Conservation (phyloP, 768 basidiomycete genomes). For the Lanmaoa pseudosensibilis region DNA sequence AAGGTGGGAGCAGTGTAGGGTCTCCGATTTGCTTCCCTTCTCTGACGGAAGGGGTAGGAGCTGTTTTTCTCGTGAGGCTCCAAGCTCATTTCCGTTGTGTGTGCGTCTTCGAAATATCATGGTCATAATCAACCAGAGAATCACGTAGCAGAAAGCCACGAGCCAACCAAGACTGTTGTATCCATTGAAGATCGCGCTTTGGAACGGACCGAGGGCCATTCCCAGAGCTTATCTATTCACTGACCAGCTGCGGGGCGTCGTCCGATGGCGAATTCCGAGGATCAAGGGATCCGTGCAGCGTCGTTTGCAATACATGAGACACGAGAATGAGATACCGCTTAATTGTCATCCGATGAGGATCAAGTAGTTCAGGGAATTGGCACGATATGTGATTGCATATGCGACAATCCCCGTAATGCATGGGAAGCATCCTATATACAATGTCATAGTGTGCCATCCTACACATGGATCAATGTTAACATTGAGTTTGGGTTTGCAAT, state of each 20-base stretch:
- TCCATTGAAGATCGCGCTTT: conserved; percentile 59
- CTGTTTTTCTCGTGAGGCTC: conserved; percentile 12
- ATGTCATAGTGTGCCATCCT: conserved; percentile 57
- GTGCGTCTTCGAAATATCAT: conserved; percentile 45
- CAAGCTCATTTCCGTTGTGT: conserved; percentile 12
- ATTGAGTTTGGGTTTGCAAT: background rate
- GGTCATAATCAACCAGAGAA: conserved; percentile 47
- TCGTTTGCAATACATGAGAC: conserved; percentile 67
- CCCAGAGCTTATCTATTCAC: conserved; percentile 64
- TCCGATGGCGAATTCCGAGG: conserved; percentile 61
- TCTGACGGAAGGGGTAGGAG: background rate
- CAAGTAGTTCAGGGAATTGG: conserved; percentile 65
- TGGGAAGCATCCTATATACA: conserved; percentile 53
- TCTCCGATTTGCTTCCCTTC: conserved; percentile 2
- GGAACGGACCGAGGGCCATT: conserved; percentile 61
- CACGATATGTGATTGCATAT: conserved; percentile 60
- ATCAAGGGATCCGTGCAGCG: conserved; percentile 69
- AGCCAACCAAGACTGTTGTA: conserved; percentile 66
- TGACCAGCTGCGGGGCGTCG: conserved; percentile 60
- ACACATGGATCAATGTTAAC: background rate
- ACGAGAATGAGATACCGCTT: conserved; percentile 57
- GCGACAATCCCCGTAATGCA: conserved; percentile 57
- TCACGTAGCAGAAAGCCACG: conserved; percentile 53
- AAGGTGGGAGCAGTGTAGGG: background rate
- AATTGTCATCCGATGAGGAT: conserved; percentile 72